phyloP scores from a whole-genome alignment of 495 filamentous ascomycete genomes.

The Viridothelium virens region DNA sequence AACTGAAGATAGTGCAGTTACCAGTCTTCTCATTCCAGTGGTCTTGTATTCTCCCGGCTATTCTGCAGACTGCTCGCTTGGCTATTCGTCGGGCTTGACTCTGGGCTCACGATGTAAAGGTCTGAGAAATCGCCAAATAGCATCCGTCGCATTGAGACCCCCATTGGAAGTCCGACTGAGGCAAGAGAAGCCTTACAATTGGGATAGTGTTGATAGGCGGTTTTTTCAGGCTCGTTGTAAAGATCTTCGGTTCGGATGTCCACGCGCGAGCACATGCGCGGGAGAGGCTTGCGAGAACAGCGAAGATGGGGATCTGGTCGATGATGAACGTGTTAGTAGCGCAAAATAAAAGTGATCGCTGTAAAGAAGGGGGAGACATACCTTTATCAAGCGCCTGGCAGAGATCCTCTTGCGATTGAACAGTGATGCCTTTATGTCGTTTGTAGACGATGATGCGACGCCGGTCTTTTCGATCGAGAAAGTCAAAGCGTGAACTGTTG shows the following conservation, averaged over 20 bases:
- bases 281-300: constrained; percentile 33
- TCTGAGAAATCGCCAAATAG: constrained; percentile 32
- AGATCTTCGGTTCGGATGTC: constrained; percentile 35
- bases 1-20: too few relatives aligned
- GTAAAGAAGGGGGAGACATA: constrained; percentile 20
- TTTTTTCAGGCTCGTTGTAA: constrained; percentile 29
- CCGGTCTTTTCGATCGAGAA: constrained; percentile 31
- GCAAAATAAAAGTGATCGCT: constrained; percentile 10
- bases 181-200: constrained; percentile 34
- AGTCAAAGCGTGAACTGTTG: constrained; percentile 24
- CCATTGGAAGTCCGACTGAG: constrained; percentile 32
- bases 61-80: neutral
- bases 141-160: constrained; percentile 34
- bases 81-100: constrained; percentile 7
- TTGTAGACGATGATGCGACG: constrained; percentile 32
- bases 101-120: constrained; percentile 35
- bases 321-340: neutral
- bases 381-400: constrained; percentile 31
- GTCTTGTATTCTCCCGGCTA: neutral
- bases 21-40: neutral
- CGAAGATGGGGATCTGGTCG: constrained; percentile 31
- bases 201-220: constrained; percentile 28
- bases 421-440: constrained; percentile 29
- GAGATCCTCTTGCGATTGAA: constrained; percentile 32
- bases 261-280: constrained; percentile 31